These are phyloP conservation scores for Auricularia sp. DNA, from an alignment of 768 basidiomycete species.

Conservation along the genomic window DNA sequence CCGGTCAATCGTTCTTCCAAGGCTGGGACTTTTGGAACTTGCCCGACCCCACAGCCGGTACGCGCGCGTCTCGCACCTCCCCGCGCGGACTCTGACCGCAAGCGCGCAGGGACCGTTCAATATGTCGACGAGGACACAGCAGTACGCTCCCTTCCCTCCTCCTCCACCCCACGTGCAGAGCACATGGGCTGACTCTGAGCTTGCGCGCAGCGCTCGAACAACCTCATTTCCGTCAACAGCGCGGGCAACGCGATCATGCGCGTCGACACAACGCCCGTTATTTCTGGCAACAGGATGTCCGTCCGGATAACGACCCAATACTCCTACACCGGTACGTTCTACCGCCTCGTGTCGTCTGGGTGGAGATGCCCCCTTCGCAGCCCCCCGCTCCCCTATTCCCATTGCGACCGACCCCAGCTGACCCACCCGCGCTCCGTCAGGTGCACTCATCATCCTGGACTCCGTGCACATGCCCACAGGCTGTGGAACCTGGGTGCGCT, in stretches of 20 bases:
- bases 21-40: constrained; percentile 59
- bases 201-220: constrained; percentile 36
- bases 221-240: constrained; percentile 55
- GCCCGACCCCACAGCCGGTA: constrained; percentile 23
- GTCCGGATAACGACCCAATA: constrained; percentile 64
- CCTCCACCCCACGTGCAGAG: too few relatives aligned
- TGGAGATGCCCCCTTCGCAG: background rate
- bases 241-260: constrained; percentile 78
- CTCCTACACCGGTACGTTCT: constrained; percentile 38
- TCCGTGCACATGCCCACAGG: constrained; percentile 84
- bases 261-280: constrained; percentile 72
- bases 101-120: constrained; percentile 13
- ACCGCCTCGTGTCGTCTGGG: constrained; percentile 19
- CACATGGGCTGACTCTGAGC: too few relatives aligned
- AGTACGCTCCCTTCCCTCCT: constrained; percentile 27
- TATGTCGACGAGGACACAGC: constrained; percentile 56
- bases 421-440: constrained; percentile 12
- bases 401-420: constrained; percentile 9
- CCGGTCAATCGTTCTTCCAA: constrained; percentile 66
- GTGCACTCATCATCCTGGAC: constrained; percentile 69
- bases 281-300: constrained; percentile 59
- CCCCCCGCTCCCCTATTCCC: background rate
- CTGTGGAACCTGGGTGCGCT: constrained; percentile 61
- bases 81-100: background rate
- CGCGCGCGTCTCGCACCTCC: background rate